Percentiles rank a stretch among this genome's conserved stretches.
phyloP scores from a whole-genome alignment of 208 protist species.

The Phytomonas sp. region DNA sequence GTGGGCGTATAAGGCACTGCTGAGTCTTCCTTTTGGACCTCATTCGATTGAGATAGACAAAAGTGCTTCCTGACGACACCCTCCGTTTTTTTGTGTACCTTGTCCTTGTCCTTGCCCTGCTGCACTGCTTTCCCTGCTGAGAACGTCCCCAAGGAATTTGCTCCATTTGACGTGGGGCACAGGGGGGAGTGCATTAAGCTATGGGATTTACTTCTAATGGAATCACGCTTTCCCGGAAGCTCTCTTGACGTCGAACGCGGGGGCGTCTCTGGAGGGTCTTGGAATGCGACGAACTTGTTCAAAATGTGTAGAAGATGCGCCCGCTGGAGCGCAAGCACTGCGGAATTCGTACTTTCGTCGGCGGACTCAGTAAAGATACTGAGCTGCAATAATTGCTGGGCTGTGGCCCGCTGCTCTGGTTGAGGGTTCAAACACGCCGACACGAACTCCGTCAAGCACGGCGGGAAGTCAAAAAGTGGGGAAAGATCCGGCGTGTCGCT shows the following conservation, averaged over 20 bases:
- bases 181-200: not conserved
- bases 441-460: constrained; percentile 74
- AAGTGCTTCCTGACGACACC: not conserved
- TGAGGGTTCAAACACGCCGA: constrained; percentile 74
- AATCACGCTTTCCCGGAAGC: not conserved
- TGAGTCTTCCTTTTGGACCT: not conserved
- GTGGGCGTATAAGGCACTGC: not conserved
- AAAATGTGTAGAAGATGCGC: constrained; percentile 79
- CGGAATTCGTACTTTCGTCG: constrained; percentile 59
- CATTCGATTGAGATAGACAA: not conserved
- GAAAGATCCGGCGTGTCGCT: constrained; percentile 80
- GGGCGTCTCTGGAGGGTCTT: constrained; percentile 44
- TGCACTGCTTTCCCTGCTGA: not conserved
- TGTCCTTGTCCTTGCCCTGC: not conserved
- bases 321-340: constrained; percentile 60
- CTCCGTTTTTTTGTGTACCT: not conserved
- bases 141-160: not conserved
- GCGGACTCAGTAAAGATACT: constrained; percentile 67
- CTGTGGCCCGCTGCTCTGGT: constrained; percentile 53
- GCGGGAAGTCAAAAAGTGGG: constrained; percentile 54
- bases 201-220: not conserved
- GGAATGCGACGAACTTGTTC: constrained; percentile 81
- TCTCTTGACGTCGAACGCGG: not conserved
- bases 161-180: not conserved
- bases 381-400: constrained; percentile 61